Evolutionary conservation across 2,329 filamentous ascomycete species (phyloP), one percentile per base, ranked within the genome.

Genomic region (Rhynchosporium secalis): DNA sequence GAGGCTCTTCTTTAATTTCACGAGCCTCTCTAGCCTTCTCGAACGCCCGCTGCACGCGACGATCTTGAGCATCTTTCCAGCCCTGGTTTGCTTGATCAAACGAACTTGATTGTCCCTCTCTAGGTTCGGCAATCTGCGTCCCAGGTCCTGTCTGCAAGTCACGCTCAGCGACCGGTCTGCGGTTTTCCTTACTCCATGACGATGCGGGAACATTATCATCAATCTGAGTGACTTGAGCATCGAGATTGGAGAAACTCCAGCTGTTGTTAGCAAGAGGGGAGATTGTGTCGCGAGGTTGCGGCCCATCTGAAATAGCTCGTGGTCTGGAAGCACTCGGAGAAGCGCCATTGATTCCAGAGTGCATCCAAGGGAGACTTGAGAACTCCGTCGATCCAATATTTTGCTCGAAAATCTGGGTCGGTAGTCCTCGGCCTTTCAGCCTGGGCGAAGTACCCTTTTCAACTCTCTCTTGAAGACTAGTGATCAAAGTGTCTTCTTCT

Each of bases 231-330:
- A 68, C 60, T 8, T 56, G 26, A 31, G 60, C 58, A 10, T 76
- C 73, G 7, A 83, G 65, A 29, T 75, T 75, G 3, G 78, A 76
- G 67, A 87, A 87, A 0, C 80, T 80, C 86, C 85, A 88, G 67
- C 76, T 87, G 65, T 86, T 86, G 70, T 84, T 84, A 1, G 79
- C 84, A 15, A 87, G 71, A 0, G 82, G 81, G 56, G 85, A 81
- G 58, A 80, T 75, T 2, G 74, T 73, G 8, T 77, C 74, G 3
- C 75, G 76, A 5, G 73, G 70, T 48, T 76, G 77, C 3, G 82
- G 82, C 0, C 84, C 84, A 68, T 87, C 85, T 0, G 85, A 87
- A 56, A 79, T 77, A 33, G 85, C 79, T 48, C 85, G 78, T 20
- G 81, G 82, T 43, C 84, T 61, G 33, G 64, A 65, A 52, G 45